Base-by-base conservation (phyloP, 768 basidiomycete species). In the Rhizopogon roseolus region DNA sequence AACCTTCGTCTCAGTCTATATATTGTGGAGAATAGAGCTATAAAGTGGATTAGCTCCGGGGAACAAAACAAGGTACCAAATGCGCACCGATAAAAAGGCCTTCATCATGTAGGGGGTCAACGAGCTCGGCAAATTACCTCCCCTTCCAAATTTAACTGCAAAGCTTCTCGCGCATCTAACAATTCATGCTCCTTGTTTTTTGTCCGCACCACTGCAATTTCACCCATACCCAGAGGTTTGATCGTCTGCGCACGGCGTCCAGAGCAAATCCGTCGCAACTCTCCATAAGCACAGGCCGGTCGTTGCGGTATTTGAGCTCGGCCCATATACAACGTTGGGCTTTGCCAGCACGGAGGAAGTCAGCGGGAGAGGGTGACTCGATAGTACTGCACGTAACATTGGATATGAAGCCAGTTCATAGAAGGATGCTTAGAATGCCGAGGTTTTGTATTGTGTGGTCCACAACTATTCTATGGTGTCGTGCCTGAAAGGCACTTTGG, bases 101-200 rank as follows among this genome's bases (percentile, higher is more conserved):
- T 5, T 48, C 19, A 9, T 36, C 34, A 36, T 36, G 34, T 9
- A 32, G 11, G 6, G 29, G 32, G 1, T 70, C 66, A 84, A 54
- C 79, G 72, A 27, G 89, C 93, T 58, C 93, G 76, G 69, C 93
- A 93, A 17, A 97, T 74, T 6, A 97, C 83, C 72, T 98, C 96
- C 5, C 96, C 96, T 2, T 82, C 75, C 7, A 94, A 57, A 49
- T 82, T 84, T 64, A 92, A 66, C 68, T 83, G 76, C 63, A 96
- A 69, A 5, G 96, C 96, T 69, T 99, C 95, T 68, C 95, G 77
- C 6, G 93, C 95, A 68, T 99, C 96, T 62, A 97, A 60, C 85
- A 90, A 98, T 64, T 88, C 85, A 56, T 88, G 74, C 65, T 88
- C 84, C 71, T 73, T 81, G 62, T 76, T 78, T 60, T 76, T 77